Evolutionary conservation across 305 asterid genomes (phyloP), one percentile per base, ranked within the genome.

Genomic region (Caryopteris hybrid): DNA sequence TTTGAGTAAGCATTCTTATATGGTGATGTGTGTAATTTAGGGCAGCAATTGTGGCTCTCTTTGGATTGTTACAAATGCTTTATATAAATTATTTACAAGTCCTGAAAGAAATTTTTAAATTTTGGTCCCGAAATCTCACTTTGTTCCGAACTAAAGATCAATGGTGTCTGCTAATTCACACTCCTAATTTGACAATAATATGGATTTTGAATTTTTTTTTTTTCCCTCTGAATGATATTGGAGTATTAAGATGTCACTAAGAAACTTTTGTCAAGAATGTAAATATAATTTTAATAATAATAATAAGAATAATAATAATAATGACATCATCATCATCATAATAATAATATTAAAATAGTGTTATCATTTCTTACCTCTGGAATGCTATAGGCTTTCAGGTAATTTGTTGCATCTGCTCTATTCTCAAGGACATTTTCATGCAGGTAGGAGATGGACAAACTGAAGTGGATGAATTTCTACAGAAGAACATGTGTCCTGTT

Each of bases 361-460:
- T 70, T 18, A 38, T 47, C 41, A 33, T 23, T 7, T 60, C 38
- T 14, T 48, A 20, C 16, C 68, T 17, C 52, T 29, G 20, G 14
- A 71, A 46, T 47, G 67, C 60, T 18, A 69, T 17, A 8, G 66
- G 43, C 64, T 43, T 17, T 46, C 10, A 27, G 10, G 51, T 70
- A 51, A 61, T 20, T 43, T 43, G 18, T 43, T 71, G 4, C 59
- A 14, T 64, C 54, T 54, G 46, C 27, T 55, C 25, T 34, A 5
- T 54, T 56, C 18, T 55, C 36, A 23, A 41, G 41, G 47, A 18
- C 45, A 39, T 51, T 18, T 41, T 51, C 31, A 10, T 70, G 64
- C 70, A 52, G 58, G 48, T 31, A 41, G 57, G 57, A 61, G 41
- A 20, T 66, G 27, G 54, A 20, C 38, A 20, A 53, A 61, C 50